These are phyloP conservation scores for Immersiella caudata DNA, from an alignment of 495 filamentous ascomycete genomes.

Conservation along the genomic window DNA sequence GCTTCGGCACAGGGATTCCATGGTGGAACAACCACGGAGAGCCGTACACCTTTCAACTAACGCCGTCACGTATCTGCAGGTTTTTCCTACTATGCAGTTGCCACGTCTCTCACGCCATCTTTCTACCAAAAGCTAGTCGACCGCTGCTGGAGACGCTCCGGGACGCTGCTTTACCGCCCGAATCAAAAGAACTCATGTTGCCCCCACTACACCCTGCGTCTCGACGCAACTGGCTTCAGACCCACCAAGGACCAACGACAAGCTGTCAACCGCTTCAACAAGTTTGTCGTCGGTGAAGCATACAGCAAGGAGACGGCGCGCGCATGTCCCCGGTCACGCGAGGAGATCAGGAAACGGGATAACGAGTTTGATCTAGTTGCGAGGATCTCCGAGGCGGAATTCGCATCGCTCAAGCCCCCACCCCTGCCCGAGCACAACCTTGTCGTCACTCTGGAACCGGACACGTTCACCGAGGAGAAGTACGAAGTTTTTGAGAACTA, in stretches of 20 bases:
- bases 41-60: not conserved
- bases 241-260: slow-evolving; percentile 82
- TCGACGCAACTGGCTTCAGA: slow-evolving; percentile 61
- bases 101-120: slow-evolving; percentile 64
- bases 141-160: slow-evolving; percentile 87
- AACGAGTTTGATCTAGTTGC: slow-evolving; percentile 73
- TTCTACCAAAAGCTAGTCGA: slow-evolving; percentile 84
- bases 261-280: slow-evolving; percentile 88
- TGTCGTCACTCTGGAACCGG: slow-evolving; percentile 75
- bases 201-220: slow-evolving; percentile 90
- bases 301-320: slow-evolving; percentile 75
- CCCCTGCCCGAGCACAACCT: slow-evolving; percentile 78
- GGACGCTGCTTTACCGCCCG: slow-evolving; percentile 86
- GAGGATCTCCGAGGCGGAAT: slow-evolving; percentile 71
- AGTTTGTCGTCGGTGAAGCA: slow-evolving; percentile 73
- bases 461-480: slow-evolving; percentile 86
- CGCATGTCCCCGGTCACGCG: slow-evolving; percentile 74
- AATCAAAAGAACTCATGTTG: slow-evolving; percentile 84
- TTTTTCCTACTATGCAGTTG: slow-evolving; percentile 78
- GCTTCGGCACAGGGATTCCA: slow-evolving; percentile 10
- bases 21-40: slow-evolving; percentile 1
- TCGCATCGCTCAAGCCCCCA: slow-evolving; percentile 52
- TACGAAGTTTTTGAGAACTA: slow-evolving; percentile 83
- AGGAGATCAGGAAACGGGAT: slow-evolving; percentile 74
- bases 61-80: slow-evolving; percentile 52